Evolutionary conservation across 495 filamentous ascomycete genomes (phyloP), one percentile per base, ranked within the genome.

Genomic region (Aspergillus sclerotiicarbonarius): DNA sequence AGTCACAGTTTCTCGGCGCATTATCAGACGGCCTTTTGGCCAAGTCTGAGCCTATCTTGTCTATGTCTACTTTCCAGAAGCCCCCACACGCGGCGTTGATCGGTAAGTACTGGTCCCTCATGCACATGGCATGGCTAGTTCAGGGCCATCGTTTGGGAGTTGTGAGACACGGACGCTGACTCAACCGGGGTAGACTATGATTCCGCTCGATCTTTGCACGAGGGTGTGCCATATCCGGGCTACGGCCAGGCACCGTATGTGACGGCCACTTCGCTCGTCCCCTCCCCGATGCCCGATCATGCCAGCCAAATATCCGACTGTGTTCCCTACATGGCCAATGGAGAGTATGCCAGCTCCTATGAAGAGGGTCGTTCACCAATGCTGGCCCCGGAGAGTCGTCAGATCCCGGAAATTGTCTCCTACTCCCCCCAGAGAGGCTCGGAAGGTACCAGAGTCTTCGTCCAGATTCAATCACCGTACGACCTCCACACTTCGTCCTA

Each of bases 381-480:
- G 67, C 51, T 76, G 30, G 66, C 53, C 31, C 55, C 58, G 30
- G 68, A 67, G n/a, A 37, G 62, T 53, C 69, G 65, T 8, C 72
- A 71, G 56, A 15, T 76, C 39, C 83, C 88, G 30, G 80, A 85
- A 62, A 76, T 96, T 51, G 76, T 82, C 31, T 86, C 83, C 44
- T 90, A 84, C 68, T 73, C 80, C 33, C 93, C 94, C 15, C 74
- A 76, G 35, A 70, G 78, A 62, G 94, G 93, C 21, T 66, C 76
- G 3, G 79, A 82, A 66, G 90, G 89, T 51, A 87, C 87, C 13
- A 81, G 83, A 59, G 75, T 97, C 8, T 75, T 80, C 43, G 81
- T 96, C 51, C 85, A 89, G 67, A 83, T 96, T 46, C 82, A 84
- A 59, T 87, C 85, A 12, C 81, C 85, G 30, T 89, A 88, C 68